Evolutionary conservation across 169 alveolate species (phyloP).

Genomic region (Plasmodium sp.): DNA sequence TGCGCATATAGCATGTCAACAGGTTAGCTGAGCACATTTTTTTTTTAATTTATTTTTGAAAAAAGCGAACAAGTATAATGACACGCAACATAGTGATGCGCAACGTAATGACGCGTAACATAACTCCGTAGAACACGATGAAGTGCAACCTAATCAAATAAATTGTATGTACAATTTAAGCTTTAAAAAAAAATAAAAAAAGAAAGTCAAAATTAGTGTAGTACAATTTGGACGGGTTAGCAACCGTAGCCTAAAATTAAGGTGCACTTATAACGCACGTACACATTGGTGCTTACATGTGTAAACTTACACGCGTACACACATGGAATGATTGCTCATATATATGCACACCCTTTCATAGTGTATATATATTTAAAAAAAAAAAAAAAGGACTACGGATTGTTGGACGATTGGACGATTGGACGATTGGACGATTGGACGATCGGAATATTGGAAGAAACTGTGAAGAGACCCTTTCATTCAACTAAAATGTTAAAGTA

Average conservation of each 20-base stretch:
- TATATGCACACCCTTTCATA: background rate
- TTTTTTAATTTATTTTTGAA: too few relatives aligned
- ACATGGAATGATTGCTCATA: background rate
- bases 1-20: background rate
- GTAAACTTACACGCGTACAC: background rate
- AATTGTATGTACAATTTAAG: slow-evolving; percentile 30
- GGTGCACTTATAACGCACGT: background rate
- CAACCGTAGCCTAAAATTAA: background rate
- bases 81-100: background rate
- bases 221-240: background rate
- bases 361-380: background rate
- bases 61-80: background rate
- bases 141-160: background rate
- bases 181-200: background rate
- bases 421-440: background rate
- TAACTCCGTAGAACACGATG: background rate
- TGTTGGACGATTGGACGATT: background rate
- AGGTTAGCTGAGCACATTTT: background rate
- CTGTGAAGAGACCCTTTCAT: background rate
- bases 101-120: background rate
- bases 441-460: background rate
- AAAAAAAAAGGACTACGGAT: background rate
- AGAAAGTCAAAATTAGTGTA: background rate
- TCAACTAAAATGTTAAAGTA: slow-evolving; percentile 13
- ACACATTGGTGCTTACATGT: background rate